These are phyloP conservation scores for Solanum medicagineum DNA, from an alignment of 257 asterid species.

Conservation along the genomic window DNA sequence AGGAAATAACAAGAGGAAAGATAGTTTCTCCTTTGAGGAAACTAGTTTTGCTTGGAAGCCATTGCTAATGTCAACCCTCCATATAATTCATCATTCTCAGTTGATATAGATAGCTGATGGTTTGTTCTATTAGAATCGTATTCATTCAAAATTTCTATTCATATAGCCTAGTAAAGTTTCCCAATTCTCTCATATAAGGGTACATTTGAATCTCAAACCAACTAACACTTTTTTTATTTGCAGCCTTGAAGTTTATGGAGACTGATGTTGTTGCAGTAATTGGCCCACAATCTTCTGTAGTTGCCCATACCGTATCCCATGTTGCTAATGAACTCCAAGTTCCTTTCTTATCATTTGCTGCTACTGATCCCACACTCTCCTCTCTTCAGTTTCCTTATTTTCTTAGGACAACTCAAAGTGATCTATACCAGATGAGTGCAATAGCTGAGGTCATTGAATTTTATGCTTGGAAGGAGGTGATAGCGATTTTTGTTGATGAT, in stretches of 20 bases:
- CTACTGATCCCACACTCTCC: slow-evolving; percentile 37
- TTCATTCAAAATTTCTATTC: background rate
- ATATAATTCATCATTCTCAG: background rate
- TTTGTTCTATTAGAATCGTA: background rate
- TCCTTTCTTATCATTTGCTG: slow-evolving; percentile 37
- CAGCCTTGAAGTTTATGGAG: slow-evolving; percentile 39
- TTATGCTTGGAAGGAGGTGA: slow-evolving; percentile 33
- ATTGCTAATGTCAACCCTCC: background rate
- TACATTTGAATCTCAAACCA: background rate
- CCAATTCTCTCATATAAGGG: background rate
- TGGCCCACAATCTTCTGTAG: slow-evolving; percentile 46
- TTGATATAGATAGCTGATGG: background rate
- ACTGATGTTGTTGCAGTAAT: slow-evolving; percentile 30
- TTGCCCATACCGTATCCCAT: slow-evolving; percentile 22
- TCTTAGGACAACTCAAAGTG: slow-evolving; percentile 33
- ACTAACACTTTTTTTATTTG: background rate
- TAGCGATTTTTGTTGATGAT: slow-evolving; percentile 28
- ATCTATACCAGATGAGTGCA: slow-evolving; percentile 38
- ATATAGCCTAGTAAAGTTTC: background rate
- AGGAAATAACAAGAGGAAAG: background rate
- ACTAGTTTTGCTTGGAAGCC: background rate
- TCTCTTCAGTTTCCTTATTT: slow-evolving; percentile 39
- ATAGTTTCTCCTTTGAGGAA: background rate
- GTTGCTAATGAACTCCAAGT: slow-evolving; percentile 37
- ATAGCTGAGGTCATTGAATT: slow-evolving; percentile 24